These are phyloP conservation scores for Penstemon davidsonii DNA, from an alignment of 257 asterid genomes.

Conservation along the genomic window DNA sequence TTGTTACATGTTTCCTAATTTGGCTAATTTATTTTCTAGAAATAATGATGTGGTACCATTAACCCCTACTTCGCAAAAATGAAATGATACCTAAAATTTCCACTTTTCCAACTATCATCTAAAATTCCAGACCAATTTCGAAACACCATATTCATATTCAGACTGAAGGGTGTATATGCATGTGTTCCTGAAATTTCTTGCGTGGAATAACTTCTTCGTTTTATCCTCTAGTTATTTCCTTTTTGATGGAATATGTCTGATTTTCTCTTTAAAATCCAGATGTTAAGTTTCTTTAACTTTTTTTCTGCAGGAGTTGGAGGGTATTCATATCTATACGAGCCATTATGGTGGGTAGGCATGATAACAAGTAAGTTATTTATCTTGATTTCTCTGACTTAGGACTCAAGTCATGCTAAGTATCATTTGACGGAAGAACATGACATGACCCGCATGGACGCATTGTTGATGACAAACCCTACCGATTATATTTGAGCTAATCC, in stretches of 20 bases:
- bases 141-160: too few relatives aligned
- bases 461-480: background rate
- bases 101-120: too few relatives aligned
- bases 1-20: too few relatives aligned
- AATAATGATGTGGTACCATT: too few relatives aligned
- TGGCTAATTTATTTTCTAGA: too few relatives aligned
- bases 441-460: background rate
- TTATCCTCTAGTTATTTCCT: background rate
- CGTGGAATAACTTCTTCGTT: background rate
- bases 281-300: background rate
- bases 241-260: slow-evolving; percentile 1
- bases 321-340: slow-evolving; percentile 74
- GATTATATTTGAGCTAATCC: background rate
- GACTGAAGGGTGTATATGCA: background rate
- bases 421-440: slow-evolving; percentile 9
- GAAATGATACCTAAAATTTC: too few relatives aligned
- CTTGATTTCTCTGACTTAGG: slow-evolving; percentile 12
- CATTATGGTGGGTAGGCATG: slow-evolving; percentile 95
- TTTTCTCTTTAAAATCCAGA: slow-evolving; percentile 17
- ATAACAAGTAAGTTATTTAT: slow-evolving; percentile 63
- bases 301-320: slow-evolving; percentile 82
- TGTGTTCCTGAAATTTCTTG: background rate
- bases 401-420: background rate
- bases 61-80: too few relatives aligned
- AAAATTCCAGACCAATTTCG: too few relatives aligned